Evolutionary conservation across 768 basidiomycete genomes (phyloP), one percentile per base, ranked within the genome.

Genomic region (Lactifluus hygrophoroides): DNA sequence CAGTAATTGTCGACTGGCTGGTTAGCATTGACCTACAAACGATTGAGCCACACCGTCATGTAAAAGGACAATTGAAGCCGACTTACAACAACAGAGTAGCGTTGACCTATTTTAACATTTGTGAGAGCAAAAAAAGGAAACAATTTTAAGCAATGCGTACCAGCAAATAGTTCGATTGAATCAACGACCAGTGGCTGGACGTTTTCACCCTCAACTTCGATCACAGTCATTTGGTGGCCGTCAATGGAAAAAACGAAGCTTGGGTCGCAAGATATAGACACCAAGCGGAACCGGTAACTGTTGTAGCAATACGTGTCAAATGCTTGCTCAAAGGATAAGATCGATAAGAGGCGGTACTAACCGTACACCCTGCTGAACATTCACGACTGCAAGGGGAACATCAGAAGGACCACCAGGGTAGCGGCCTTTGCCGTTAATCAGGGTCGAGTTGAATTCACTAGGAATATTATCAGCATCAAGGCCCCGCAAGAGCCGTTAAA

Each of bases 341-440:
- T 1, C 14, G 32, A 42, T 19, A 7, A 19, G 10, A 43, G 1
- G 11, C 19, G 17, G 32, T 6, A 40, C 61, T 6, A 13, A 68
- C 57, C 65, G 54, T 58, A 16, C 42, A n/a, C 53, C 54, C 0
- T 32, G 35, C 1, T 37, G 7, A 27, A 66, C 66, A 27, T 52
- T 61, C n/a, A 66, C 58, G 8, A 66, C 21, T 23, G 65, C 32
- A 23, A 66, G 54, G 13, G 52, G 19, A 17, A 54, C 42, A 2
- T 51, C 3, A 16, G 40, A 13, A 45, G 66, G 59, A 23, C 66
- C 64, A 3, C 61, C 62, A 9, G 38, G 42, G 58, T 69, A 76
- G 27, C 79, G 75, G n/a, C 80, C 80, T 11, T 71, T 67, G 2
- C 80, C 80, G 53, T 80, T 80, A 60, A 80, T 77, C 16, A 80